Percentiles rank a stretch among this genome's conserved stretches.
These are phyloP conservation scores for Arachnopeziza araneosa DNA, from an alignment of 2,329 filamentous ascomycete species.

Conservation along the genomic window DNA sequence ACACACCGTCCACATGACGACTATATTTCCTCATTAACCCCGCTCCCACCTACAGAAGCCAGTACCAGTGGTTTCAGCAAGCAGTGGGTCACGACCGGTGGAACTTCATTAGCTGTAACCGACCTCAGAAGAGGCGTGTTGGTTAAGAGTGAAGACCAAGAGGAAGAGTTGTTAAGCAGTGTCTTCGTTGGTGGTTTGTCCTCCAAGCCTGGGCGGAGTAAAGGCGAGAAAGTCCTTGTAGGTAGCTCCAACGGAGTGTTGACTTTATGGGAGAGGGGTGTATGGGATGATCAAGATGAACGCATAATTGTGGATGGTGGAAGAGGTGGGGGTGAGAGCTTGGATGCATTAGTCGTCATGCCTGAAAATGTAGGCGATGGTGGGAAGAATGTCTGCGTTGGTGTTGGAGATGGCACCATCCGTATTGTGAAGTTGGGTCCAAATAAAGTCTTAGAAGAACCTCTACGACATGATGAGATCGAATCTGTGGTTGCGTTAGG, in stretches of 20 bases:
- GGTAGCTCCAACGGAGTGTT: slow-evolving; percentile 73
- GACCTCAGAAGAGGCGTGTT: slow-evolving; percentile 83
- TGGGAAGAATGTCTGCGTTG: slow-evolving; percentile 71
- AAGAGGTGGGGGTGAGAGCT: slow-evolving; percentile 62
- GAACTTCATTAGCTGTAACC: slow-evolving; percentile 83
- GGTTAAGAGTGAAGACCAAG: slow-evolving; percentile 87
- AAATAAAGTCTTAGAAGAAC: slow-evolving; percentile 63
- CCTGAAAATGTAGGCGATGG: slow-evolving; percentile 63
- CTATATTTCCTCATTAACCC: slow-evolving; percentile 83
- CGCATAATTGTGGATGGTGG: slow-evolving; percentile 69
- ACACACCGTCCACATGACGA: slow-evolving; percentile 86
- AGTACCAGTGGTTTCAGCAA: slow-evolving; percentile 87
- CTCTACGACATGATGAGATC: slow-evolving; percentile 70
- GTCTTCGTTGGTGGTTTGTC: slow-evolving; percentile 72
- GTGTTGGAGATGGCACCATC: slow-evolving; percentile 74
- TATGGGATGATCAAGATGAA: slow-evolving; percentile 94
- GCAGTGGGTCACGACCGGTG: slow-evolving; percentile 92
- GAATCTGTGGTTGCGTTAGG: slow-evolving; percentile 78
- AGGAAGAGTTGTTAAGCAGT: slow-evolving; percentile 83
- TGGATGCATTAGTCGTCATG: slow-evolving; percentile 71
- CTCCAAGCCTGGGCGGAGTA: slow-evolving; percentile 53
- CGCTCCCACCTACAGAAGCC: slow-evolving; percentile 71
- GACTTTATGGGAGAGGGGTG: slow-evolving; percentile 88
- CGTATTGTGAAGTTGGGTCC: slow-evolving; percentile 69
- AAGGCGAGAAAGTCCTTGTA: slow-evolving; percentile 70